Conservation (phyloP, 139 green algal genomes). For the Chlamydomonas asymmetrica region DNA sequence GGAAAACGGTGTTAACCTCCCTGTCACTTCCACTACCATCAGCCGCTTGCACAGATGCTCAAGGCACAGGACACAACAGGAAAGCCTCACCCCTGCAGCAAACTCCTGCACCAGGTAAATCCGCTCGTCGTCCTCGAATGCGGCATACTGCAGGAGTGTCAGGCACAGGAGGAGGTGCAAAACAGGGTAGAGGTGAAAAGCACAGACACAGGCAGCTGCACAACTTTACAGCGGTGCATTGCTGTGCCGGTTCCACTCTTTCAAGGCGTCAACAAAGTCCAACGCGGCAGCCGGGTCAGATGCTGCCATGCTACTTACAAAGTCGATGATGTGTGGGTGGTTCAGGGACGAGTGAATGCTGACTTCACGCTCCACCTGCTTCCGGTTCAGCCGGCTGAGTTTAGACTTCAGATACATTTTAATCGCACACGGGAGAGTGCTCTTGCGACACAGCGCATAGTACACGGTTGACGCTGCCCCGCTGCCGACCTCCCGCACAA, state of each 20-base stretch:
- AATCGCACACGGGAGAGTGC: constrained; percentile 53
- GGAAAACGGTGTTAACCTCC: background rate
- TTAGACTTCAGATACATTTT: constrained; percentile 79
- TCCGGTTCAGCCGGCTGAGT: constrained; percentile 70
- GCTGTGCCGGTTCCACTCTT: too few relatives aligned
- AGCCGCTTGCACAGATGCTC: background rate
- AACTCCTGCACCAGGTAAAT: constrained; percentile 88
- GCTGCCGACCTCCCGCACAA: constrained; percentile 74
- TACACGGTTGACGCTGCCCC: constrained; percentile 72
- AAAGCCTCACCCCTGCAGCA: constrained; percentile 65
- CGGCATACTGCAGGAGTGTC: constrained; percentile 60
- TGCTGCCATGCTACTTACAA: constrained; percentile 42
- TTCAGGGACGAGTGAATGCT: constrained; percentile 70
- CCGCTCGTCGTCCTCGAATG: constrained; percentile 81
- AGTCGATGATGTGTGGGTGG: constrained; percentile 72
- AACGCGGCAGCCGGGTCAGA: too few relatives aligned
- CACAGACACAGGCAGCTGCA: too few relatives aligned
- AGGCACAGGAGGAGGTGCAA: background rate
- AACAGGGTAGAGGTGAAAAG: background rate
- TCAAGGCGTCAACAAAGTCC: too few relatives aligned
- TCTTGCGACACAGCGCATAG: constrained; percentile 59
- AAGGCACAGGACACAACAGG: background rate
- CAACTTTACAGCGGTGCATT: too few relatives aligned
- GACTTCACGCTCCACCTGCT: constrained; percentile 75
- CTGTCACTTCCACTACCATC: background rate